Evolutionary conservation across 2,329 filamentous ascomycete species (phyloP), one percentile per base, ranked within the genome.

Genomic region (Leptodontidium sp.): DNA sequence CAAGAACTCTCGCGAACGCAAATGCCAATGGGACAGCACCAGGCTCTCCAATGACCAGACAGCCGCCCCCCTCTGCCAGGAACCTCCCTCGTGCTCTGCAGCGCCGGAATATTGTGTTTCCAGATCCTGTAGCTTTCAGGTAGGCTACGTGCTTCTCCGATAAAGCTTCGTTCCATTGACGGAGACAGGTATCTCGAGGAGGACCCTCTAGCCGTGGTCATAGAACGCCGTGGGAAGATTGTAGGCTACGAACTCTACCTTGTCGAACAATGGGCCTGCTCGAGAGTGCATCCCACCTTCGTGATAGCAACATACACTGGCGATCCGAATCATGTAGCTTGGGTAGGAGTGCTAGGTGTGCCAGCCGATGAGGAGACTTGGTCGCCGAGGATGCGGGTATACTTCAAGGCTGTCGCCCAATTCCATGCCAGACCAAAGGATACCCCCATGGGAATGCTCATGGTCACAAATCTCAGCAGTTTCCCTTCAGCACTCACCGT

Each of bases 181-280:
- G 38, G 32, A 38, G 49, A 32, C 14, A 89, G 87, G 71, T 97
- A 95, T 77, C 88, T 99, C 26, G 92, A 97, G 82, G 92, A 97
- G 78, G 96, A 98, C 72, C 84, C 89, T 1, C 88, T 87, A 5
- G 94, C 93, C 4, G 85, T 84, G 2, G 89, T 97, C 8, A 84
- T 97, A 72, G 88, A 94, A 74, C 90, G 91, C 64, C 88, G 89
- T 66, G 85, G 86, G 61, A 83, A 87, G 61, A 85, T 99, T 6
- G 83, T 87, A 70, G 95, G 95, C 73, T 98, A 98, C 81, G 94
- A 98, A 79, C 85, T 95, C 70, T 98, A 98, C 80, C 82, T 98
- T 17, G 93, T 98, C 72, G 96, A 98, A 80, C 96, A 99, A 84
- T 99, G 96, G 96, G 93, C 93, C 6, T 98, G 94, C 80, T 98